These are phyloP conservation scores for Pistacia integerrima DNA, from an alignment of 345 rosid species.

Conservation along the genomic window DNA sequence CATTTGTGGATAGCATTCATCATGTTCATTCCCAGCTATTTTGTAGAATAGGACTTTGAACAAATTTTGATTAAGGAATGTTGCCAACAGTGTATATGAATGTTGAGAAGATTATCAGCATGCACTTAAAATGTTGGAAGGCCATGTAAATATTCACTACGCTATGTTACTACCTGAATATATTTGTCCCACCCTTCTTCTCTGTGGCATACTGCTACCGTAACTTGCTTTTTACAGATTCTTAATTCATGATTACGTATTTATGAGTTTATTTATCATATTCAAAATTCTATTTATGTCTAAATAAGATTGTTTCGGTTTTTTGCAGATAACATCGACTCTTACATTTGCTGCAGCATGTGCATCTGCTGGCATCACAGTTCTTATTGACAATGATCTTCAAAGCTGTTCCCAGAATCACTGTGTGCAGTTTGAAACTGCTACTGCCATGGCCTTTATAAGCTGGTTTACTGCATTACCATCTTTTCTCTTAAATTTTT, in stretches of 20 bases:
- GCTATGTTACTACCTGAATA: neutral
- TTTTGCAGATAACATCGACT: slow-evolving; percentile 68
- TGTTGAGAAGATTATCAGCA: neutral
- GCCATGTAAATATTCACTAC: neutral
- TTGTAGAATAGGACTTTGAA: neutral
- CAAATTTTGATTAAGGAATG: neutral
- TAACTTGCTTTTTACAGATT: neutral
- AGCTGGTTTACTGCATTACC: slow-evolving; percentile 70
- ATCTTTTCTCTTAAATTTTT: slow-evolving; percentile 68
- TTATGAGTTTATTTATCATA: neutral
- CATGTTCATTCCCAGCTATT: neutral
- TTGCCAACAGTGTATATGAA: neutral
- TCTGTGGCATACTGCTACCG: neutral
- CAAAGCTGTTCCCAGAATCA: slow-evolving; percentile 52
- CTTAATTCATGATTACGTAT: neutral
- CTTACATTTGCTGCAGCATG: slow-evolving; percentile 83
- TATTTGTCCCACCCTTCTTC: neutral
- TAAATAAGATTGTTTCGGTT: neutral
- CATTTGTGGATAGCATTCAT: neutral
- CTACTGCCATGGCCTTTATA: slow-evolving; percentile 75
- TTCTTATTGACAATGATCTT: slow-evolving; percentile 78
- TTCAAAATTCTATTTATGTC: neutral
- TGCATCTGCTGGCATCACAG: slow-evolving; percentile 81
- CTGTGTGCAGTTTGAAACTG: slow-evolving; percentile 67
- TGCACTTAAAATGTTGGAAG: neutral